Base-by-base conservation (phyloP, 495 filamentous ascomycete species). In the Penicillium roqueforti region DNA sequence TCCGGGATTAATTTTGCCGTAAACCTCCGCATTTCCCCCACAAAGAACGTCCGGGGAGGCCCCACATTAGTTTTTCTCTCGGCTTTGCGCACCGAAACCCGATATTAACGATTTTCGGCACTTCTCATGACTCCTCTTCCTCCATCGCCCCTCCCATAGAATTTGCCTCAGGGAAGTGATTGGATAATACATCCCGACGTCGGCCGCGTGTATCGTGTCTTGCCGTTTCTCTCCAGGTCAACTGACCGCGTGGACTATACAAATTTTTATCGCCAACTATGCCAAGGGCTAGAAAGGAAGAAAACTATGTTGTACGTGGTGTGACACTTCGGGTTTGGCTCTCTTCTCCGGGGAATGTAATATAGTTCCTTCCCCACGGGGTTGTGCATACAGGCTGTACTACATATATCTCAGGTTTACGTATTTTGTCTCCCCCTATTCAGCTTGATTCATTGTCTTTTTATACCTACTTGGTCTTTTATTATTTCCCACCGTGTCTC, bases 321-420 rank as follows among this genome's bases (percentile, higher is more conserved):
- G n/a, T n/a, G n/a, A n/a, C n/a, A n/a, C 51, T 14, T 68, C 59
- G 65, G 59, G 25, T 36, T 31, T 43, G 62, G 25, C 4, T 14
- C 8, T 25, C 46, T 68, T 38, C 61, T 51, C 65, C 55, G 58
- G 50, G 51, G 49, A 37, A 48, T 50, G 53, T 46, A 56, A 57
- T 58, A 60, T 56, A 58, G 49, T 32, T 53, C 16, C 46, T 68
- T 60, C 68, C 70, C 70, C 68, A 69, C 54, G 70, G 70, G 70
- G 68, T 65, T 52, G 37, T 43, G 52, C 59, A 55, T 44, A 4
- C 22, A 23, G 39, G 38, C 38, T 56, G 13, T 31, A 32, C 48
- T 56, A 52, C 47, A 31, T 54, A 28, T 25, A 19, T 47, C 28
- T 48, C 18, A 29, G 7, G 25, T 3, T 1, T 41, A 23, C 51